Conservation (phyloP, 2,329 filamentous ascomycete species). For the Zasmidium citrigriseum region DNA sequence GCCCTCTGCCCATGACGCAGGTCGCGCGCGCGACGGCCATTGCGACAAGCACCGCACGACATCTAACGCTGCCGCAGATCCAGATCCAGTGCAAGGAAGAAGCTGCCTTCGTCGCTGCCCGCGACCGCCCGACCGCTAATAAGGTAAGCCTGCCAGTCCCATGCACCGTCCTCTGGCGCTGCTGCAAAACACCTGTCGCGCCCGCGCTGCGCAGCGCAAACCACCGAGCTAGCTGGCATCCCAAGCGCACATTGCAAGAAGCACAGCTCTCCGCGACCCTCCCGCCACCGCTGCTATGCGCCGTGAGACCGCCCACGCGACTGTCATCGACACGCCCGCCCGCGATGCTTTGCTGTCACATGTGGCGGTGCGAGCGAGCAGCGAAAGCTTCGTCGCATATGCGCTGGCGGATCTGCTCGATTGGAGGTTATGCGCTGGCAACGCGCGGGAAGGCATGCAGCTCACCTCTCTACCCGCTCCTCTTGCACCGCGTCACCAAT, state of each 20-base stretch:
- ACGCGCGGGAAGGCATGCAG: constrained; percentile 23
- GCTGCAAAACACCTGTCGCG: neutral
- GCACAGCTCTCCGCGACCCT: neutral
- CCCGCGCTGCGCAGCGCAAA: neutral
- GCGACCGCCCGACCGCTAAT: no score
- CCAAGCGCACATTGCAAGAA: neutral
- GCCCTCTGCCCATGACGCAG: neutral
- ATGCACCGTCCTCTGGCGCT: neutral
- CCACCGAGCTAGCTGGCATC: neutral
- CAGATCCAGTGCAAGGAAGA: constrained; percentile 5
- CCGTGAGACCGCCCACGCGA: constrained; percentile 10
- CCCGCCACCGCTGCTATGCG: neutral
- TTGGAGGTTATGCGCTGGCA: constrained; percentile 31
- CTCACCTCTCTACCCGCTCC: constrained; percentile 21
- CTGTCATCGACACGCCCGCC: neutral
- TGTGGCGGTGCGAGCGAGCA: constrained; percentile 23
- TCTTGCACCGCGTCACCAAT: constrained; percentile 26
- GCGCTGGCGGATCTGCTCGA: constrained; percentile 24
- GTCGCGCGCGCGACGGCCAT: constrained; percentile 10
- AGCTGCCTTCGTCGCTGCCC: neutral
- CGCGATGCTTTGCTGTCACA: constrained; percentile 15
- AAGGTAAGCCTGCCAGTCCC: neutral
- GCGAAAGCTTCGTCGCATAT: constrained; percentile 23
- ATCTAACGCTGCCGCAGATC: constrained; percentile 13
- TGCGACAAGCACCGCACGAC: constrained; percentile 9